Base-by-base conservation (phyloP, 1,284 basidiomycete species). In the Paramarasmius palmivorus region DNA sequence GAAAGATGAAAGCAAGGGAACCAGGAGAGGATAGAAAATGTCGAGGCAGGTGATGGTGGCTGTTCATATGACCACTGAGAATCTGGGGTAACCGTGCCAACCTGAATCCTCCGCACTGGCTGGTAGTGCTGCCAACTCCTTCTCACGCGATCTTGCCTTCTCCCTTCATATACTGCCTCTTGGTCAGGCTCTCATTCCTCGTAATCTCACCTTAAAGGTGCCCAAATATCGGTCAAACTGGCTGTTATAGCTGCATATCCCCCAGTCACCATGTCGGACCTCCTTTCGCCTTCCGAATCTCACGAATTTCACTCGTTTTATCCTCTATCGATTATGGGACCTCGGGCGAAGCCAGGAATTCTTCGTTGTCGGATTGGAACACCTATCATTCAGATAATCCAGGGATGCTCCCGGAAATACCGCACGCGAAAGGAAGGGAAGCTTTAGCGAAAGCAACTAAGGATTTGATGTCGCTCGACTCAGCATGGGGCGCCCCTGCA, bases 381-480 rank as follows among this genome's bases (percentile, higher is more conserved):
- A 26, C 68, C 25, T 72, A 70, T 14, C 49, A 62, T 25, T 25
- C 45, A 8, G 46, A 51, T 26, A 34, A 37, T 20, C 25, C 26
- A 6, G 29, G 41, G 9, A 42, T 36, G 7, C 39, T 46, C 12
- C 50, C 57, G 40, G 50, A 55, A 10, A 25, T 71, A 29, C 62
- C 66, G 10, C 65, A 65, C 49, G 62, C 72, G 39, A 73, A 63
- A 45, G 74, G 74, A 36, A 81, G 73, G 52, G 81, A 88, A 53
- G 82, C 83, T 9, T 75, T 90, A 54, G 69, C 82, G 45, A 86
- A 84, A 65, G 88, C 87, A 0, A 90, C 88, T 0, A 88, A 86
- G 66, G 83, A 86, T 65, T 77, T 88, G 50, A 85, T 88, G 78
- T 71, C 82, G 10, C 73, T 86, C 49, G 82, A 84, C 57, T 59